Base-by-base conservation (phyloP, 371 early-diverging fungal species). In the Mortierella sp. region DNA sequence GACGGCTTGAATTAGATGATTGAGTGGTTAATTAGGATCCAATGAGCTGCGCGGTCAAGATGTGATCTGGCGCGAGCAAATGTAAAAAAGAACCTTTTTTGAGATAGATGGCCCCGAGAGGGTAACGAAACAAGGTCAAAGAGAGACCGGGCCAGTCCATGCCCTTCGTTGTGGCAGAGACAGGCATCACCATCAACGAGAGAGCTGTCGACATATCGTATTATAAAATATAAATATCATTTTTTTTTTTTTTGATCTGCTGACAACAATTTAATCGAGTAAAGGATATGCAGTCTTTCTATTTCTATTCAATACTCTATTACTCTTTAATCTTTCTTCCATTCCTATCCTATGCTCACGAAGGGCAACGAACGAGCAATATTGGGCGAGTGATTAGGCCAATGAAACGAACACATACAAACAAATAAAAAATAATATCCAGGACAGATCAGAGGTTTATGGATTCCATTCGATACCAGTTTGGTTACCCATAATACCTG, bases 111-210 rank as follows among this genome's bases (percentile, higher is more conserved):
- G 29, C 34, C 57, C 31, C 57, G 34, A 56, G 57, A 17, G 43
- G 13, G 13, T 17, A 9, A 43, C 19, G 45, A 34, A 56, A 56
- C 57, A 17, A 56, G 57, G 32, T 54, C 19, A n/a, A 56, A 29
- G 49, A 62, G 62, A 62, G 62, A 62, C 62, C 62, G 49, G 51
- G 51, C 51, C 62, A 51, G 62, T 62, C 42, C 62, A 15, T 10
- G 31, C 35, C 17, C 10, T 12, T 40, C 37, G 29, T 1, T 6
- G 17, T 17, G 19, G 15, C 22, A 37, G 60, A 34, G 60, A 19
- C 34, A 57, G 5, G 31, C n/a, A 6, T 19, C 5, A 53, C 5
- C 9, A 22, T 6, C 53, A 26, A n/a, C 5, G 19, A 22, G 19
- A 55, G n/a, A n/a, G n/a, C n/a, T n/a, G n/a, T n/a, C n/a, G n/a